These are phyloP conservation scores for Pythium pectinolyticum DNA, from an alignment of 352 stramenopile genomes.

Conservation along the genomic window DNA sequence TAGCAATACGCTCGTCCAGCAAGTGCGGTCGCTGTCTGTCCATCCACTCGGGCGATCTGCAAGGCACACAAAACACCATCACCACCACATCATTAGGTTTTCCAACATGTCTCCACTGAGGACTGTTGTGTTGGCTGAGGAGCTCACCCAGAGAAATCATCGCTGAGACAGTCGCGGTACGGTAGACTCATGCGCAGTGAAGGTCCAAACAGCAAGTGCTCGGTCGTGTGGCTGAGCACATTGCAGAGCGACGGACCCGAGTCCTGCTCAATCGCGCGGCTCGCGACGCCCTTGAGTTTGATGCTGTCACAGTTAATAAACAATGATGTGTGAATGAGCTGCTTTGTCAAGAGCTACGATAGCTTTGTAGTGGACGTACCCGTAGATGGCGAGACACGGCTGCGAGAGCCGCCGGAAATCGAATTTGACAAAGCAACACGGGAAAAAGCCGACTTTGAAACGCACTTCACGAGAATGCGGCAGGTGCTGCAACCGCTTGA, in stretches of 20 bases:
- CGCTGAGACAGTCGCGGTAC: constrained; percentile 31
- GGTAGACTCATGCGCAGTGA: constrained; percentile 33
- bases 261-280: constrained; percentile 52
- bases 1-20: constrained; percentile 26
- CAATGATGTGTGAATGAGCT: neutral
- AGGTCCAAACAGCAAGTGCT: constrained; percentile 36
- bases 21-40: constrained; percentile 25
- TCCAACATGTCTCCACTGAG: neutral
- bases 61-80: neutral
- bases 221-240: constrained; percentile 61
- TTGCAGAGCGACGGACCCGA: constrained; percentile 57
- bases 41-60: constrained; percentile 34
- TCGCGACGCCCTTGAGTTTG: constrained; percentile 46
- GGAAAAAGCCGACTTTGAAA: constrained; percentile 61
- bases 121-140: neutral
- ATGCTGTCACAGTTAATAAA: constrained; percentile 33
- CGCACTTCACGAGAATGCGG: constrained; percentile 55
- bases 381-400: constrained; percentile 61
- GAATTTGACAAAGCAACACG: constrained; percentile 68
- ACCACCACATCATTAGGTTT: neutral
- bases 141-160: constrained; percentile 28
- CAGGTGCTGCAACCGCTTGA: constrained; percentile 50
- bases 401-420: constrained; percentile 56
- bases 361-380: constrained; percentile 29
- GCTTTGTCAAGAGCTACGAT: too few relatives aligned